Evolutionary conservation across 441 rosid genomes (phyloP).

Genomic region (Cnidoscolus chayamansa): DNA sequence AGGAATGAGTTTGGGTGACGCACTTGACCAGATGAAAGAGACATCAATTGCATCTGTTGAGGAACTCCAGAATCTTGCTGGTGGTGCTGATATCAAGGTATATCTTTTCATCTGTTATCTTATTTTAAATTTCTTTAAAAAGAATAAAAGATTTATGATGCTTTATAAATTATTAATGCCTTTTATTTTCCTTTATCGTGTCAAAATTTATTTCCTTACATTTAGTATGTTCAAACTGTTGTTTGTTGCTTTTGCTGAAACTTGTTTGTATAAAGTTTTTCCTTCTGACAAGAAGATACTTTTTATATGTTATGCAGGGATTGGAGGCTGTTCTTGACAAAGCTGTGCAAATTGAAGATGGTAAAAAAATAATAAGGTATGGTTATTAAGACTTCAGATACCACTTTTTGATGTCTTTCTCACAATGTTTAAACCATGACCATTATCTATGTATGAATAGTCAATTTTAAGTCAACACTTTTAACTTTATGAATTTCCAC

Average conservation of each 20-base stretch:
- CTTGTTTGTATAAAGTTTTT: slow-evolving; percentile 9
- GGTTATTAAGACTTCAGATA: slow-evolving; percentile 23
- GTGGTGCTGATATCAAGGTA: slow-evolving; percentile 98
- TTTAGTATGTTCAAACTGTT: slow-evolving; percentile 2
- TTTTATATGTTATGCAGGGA: slow-evolving; percentile 49
- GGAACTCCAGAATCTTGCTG: slow-evolving; percentile 94
- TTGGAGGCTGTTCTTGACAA: slow-evolving; percentile 98
- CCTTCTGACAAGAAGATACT: slow-evolving; percentile 23
- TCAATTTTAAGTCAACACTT: too few relatives aligned
- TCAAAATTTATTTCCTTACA: not conserved
- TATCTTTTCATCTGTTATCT: slow-evolving; percentile 5
- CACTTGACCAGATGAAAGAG: slow-evolving; percentile 71
- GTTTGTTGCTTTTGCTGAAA: slow-evolving; percentile 7
- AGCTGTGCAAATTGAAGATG: slow-evolving; percentile 96
- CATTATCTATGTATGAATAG: too few relatives aligned
- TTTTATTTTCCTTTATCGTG: not conserved
- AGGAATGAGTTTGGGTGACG: slow-evolving; percentile 78
- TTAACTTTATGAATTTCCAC: too few relatives aligned
- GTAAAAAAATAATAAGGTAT: slow-evolving; percentile 88
- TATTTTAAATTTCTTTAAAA: not conserved
- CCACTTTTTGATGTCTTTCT: slow-evolving; percentile 20
- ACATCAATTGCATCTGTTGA: slow-evolving; percentile 87
- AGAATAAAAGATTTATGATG: not conserved
- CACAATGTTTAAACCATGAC: not conserved
- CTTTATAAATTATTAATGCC: slow-evolving; percentile 4